Conservation (phyloP, 805 yeast genomes). For the Clavispora santaluciae region DNA sequence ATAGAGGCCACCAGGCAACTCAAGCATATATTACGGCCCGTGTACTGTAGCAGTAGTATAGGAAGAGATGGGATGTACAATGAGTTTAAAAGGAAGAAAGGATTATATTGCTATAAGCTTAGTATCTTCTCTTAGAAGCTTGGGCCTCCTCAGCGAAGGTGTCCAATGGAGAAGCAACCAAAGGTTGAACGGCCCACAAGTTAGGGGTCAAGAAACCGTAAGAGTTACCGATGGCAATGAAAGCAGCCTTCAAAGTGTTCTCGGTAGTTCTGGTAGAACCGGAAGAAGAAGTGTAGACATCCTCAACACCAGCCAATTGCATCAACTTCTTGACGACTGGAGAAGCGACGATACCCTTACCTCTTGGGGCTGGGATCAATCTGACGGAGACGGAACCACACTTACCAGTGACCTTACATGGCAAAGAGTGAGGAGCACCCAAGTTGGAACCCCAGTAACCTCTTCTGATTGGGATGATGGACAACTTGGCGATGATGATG, state of each 20-base stretch:
- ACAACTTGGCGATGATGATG: conserved; percentile 96
- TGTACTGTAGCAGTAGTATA: neutral
- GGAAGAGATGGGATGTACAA: neutral
- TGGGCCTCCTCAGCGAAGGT: conserved; percentile 76
- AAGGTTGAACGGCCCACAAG: conserved; percentile 88
- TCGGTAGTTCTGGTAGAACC: conserved; percentile 99
- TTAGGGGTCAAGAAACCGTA: conserved; percentile 99
- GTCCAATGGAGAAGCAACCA: conserved; percentile 91
- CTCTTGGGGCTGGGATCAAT: conserved; percentile 99
- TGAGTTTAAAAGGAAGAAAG: neutral
- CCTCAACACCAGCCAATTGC: conserved; percentile 99
- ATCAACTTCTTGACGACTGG: conserved; percentile 98
- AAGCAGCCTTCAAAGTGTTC: conserved; percentile 99
- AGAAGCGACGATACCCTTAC: conserved; percentile 99
- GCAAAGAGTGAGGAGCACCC: conserved; percentile 99
- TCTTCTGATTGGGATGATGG: conserved; percentile 99
- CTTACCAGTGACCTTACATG: conserved; percentile 98
- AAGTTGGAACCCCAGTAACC: conserved; percentile 99
- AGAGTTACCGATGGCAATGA: conserved; percentile 99
- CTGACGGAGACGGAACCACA: conserved; percentile 99
- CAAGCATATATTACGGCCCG: neutral
- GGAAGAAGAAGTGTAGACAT: conserved; percentile 96
- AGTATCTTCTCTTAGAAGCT: conserved; percentile 70
- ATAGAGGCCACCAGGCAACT: neutral
- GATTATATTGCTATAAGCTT: conserved; percentile 25